A percentile compares a stretch with the other conserved stretches of the same genome.
phyloP scores from a whole-genome alignment of 768 basidiomycete species.

The Tremella fuciformis region DNA sequence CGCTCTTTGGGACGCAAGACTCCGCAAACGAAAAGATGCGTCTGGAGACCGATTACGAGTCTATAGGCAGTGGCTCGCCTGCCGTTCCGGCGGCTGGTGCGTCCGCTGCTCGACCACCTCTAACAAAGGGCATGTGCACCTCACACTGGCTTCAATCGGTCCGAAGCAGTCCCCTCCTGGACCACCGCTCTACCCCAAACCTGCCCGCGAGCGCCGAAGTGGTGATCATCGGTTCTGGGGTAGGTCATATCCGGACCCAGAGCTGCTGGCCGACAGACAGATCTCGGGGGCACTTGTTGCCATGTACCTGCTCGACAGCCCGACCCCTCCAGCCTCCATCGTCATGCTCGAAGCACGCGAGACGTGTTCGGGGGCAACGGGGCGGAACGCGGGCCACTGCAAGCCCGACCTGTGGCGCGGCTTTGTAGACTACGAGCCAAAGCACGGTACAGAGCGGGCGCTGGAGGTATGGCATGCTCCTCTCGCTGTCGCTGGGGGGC shows the following conservation, averaged over 20 bases:
- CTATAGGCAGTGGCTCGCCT: no score
- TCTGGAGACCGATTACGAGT: no score
- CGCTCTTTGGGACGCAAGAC: no score
- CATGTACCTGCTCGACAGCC: conserved; percentile 6
- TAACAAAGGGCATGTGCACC: conserved; percentile 14
- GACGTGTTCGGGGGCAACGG: conserved; percentile 17
- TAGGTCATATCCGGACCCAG: not conserved
- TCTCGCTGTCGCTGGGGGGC: not conserved
- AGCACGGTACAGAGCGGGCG: conserved; percentile 23
- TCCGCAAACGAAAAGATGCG: no score
- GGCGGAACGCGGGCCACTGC: conserved; percentile 28
- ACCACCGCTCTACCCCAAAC: conserved; percentile 12
- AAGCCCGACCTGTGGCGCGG: conserved; percentile 28
- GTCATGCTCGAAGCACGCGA: conserved; percentile 16
- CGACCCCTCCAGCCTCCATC: conserved; percentile 9
- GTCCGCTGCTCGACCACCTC: not conserved
- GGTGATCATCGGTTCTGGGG: conserved; percentile 21
- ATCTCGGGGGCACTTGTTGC: conserved; percentile 13
- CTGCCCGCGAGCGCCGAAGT: conserved; percentile 10
- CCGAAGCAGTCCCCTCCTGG: conserved; percentile 12
- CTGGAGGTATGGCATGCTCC: conserved; percentile 17
- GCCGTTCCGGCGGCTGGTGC: no score
- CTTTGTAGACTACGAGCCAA: conserved; percentile 24
- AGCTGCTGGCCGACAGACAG: conserved; percentile 1
- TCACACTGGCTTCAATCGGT: conserved; percentile 15